These are phyloP conservation scores for Nakazawaea wickerhamii DNA, from an alignment of 805 yeast genomes.

Conservation along the genomic window DNA sequence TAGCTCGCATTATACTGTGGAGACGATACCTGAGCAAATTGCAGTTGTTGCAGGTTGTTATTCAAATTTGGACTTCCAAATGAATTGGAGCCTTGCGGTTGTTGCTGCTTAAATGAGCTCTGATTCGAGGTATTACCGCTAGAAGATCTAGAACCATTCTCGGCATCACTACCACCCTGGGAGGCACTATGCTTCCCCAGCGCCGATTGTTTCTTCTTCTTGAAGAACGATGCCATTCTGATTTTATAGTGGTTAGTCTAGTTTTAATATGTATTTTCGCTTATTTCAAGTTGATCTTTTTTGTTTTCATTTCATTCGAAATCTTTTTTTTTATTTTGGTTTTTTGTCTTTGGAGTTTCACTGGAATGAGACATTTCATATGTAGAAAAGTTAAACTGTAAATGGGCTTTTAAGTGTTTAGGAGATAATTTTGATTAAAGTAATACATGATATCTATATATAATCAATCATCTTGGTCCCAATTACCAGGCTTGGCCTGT, in stretches of 20 bases:
- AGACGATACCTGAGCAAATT: not conserved
- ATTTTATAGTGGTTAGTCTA: not conserved
- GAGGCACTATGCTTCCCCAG: conserved; percentile 12
- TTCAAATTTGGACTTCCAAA: conserved; percentile 10
- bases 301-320: not conserved
- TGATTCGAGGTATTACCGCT: conserved; percentile 1
- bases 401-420: no score
- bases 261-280: not conserved
- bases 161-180: conserved; percentile 14
- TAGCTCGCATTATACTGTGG: not conserved
- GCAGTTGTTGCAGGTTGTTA: conserved; percentile 1
- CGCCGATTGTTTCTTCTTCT: conserved; percentile 16
- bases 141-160: conserved; percentile 3
- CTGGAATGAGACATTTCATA: no score
- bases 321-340: no score
- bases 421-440: no score
- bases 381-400: no score
- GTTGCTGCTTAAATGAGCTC: conserved; percentile 4
- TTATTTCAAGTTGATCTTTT: not conserved
- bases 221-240: conserved; percentile 20
- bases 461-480: conserved; percentile 85
- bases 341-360: no score
- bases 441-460: not conserved
- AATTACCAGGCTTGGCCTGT: conserved; percentile 85
- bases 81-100: conserved; percentile 6